Evolutionary conservation across 1,284 basidiomycete species (phyloP).

Genomic region (Meripilus lineatus): DNA sequence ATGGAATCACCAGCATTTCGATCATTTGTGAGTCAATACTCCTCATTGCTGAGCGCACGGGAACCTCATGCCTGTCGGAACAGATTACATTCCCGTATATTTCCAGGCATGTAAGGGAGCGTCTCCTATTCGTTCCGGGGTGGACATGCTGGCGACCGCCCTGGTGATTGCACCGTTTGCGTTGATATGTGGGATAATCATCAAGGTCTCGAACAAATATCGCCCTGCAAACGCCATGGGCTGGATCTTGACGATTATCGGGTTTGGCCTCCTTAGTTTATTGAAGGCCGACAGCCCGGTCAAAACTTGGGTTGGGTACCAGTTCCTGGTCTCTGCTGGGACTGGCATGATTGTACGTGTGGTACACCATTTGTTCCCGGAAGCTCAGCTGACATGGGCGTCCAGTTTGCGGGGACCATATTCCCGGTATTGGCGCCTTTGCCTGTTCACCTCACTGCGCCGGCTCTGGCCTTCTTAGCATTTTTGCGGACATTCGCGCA

Average conservation of each 20-base stretch:
- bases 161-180: constrained; percentile 21
- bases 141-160: constrained; percentile 21
- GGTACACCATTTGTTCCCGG: not conserved
- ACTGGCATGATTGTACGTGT: constrained; percentile 23
- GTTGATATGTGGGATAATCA: constrained; percentile 19
- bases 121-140: constrained; percentile 19
- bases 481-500: constrained; percentile 27
- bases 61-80: not conserved
- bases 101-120: constrained; percentile 33
- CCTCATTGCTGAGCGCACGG: not conserved
- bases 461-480: constrained; percentile 27
- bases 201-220: constrained; percentile 20
- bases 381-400: not conserved
- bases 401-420: constrained; percentile 19
- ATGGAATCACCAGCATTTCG: constrained; percentile 13
- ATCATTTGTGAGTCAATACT: constrained; percentile 13
- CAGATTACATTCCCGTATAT: constrained; percentile 34
- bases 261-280: constrained; percentile 23
- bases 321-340: constrained; percentile 22
- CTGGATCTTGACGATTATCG: constrained; percentile 25
- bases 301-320: constrained; percentile 28
- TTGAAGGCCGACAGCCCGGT: constrained; percentile 22
- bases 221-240: constrained; percentile 20
- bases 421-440: constrained; percentile 33
- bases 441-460: constrained; percentile 22